Evolutionary conservation across 805 yeast genomes (phyloP), one percentile per base, ranked within the genome.

Genomic region (Schwanniomyces yamadae): DNA sequence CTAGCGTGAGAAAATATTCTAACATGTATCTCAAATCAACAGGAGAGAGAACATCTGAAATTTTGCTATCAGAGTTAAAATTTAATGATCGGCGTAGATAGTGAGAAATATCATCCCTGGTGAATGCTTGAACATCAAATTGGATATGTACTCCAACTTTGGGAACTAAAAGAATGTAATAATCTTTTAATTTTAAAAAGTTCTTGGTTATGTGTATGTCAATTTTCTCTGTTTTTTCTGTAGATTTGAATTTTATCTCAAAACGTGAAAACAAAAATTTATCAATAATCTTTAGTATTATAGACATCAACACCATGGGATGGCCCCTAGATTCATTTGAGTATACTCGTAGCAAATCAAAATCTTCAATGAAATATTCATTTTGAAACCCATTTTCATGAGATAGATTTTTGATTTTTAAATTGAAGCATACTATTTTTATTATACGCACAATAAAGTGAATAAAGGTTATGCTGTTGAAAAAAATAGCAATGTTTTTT

Each of bases 321-420:
- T 48, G 52, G 1, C 58, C 59, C 16, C 33, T 44, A 9, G 43
- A 42, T 17, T 44, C 37, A 16, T 51, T 49, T n/a, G 53, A 23
- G 33, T 56, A 57, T 2, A 57, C 28, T 22, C 55, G 32, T 8
- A 54, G 24, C 11, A 57, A 37, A 32, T 49, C 48, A 23, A 45
- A 49, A 40, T 56, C 59, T 37, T 57, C 61, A 22, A 42, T 25
- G 28, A 14, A 44, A 20, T 27, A 46, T 6, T 25, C 23, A 13
- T 36, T 20, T 31, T 21, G 21, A 15, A 36, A 13, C 17, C 20
- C n/a, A n/a, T n/a, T n/a, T n/a, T n/a, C n/a, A n/a, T n/a, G n/a
- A n/a, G n/a, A n/a, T n/a, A n/a, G n/a, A n/a, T n/a, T n/a, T n/a
- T n/a, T n/a, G n/a, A n/a, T n/a, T 19, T 25, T 28, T 18, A 26